These are phyloP conservation scores for Trypanosoma conorhini DNA, from an alignment of 208 protist species.

Conservation along the genomic window DNA sequence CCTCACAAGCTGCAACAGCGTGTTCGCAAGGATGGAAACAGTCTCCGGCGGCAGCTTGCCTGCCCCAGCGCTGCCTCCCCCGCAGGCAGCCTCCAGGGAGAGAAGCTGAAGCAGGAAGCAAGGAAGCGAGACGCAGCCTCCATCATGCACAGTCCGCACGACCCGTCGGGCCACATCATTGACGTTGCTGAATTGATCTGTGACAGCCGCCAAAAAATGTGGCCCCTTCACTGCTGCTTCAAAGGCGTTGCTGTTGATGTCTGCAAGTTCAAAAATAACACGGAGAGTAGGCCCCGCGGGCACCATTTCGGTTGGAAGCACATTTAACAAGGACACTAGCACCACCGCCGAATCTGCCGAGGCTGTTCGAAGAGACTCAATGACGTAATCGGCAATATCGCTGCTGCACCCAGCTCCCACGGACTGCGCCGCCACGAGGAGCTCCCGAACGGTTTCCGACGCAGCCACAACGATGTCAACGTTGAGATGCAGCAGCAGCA, in stretches of 20 bases:
- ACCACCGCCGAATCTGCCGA: constrained; percentile 23
- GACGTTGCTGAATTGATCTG: constrained; percentile 15
- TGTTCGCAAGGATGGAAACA: constrained; percentile 15
- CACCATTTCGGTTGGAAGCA: constrained; percentile 18
- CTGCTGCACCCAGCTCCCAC: constrained; percentile 4
- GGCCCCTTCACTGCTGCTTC: constrained; percentile 24
- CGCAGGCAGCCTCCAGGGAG: constrained; percentile 20
- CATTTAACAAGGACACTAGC: constrained; percentile 33
- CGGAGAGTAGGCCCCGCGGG: constrained; percentile 21
- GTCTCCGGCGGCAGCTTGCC: constrained; percentile 13
- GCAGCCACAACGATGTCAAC: constrained; percentile 33
- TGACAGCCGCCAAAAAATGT: constrained; percentile 21
- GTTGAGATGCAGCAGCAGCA: constrained; percentile 42
- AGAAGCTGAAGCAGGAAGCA: constrained; percentile 33
- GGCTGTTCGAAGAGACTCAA: constrained; percentile 37
- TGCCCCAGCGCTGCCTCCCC: background rate
- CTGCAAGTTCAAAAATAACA: constrained; percentile 28
- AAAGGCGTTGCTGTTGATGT: constrained; percentile 14
- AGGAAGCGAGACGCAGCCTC: constrained; percentile 11
- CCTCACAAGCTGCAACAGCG: constrained; percentile 11
- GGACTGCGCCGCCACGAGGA: background rate
- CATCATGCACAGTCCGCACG: constrained; percentile 13
- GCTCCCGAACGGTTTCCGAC: constrained; percentile 29
- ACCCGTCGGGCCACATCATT: constrained; percentile 28
- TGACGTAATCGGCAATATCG: constrained; percentile 40